Conservation (phyloP, 345 rosid genomes). For the Atalantia buxifolia region DNA sequence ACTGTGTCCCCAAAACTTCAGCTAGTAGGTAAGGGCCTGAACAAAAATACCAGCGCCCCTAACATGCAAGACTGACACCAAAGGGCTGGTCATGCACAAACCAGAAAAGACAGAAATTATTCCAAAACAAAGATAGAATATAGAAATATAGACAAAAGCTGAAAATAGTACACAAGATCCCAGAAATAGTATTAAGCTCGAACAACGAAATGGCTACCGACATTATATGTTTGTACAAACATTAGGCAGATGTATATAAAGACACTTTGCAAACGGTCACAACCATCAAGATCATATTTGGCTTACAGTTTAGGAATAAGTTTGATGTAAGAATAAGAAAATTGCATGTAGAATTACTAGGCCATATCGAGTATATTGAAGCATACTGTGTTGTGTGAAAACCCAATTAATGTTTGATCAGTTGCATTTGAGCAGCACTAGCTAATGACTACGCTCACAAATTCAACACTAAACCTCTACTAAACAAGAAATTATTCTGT, state of each 20-base stretch:
- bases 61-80: not conserved
- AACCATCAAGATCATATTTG: not conserved
- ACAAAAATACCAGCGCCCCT: not conserved
- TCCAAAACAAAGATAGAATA: not conserved
- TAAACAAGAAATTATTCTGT: not conserved
- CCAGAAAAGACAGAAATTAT: not conserved
- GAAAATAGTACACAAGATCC: not conserved
- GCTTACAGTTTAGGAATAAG: not conserved
- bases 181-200: not conserved
- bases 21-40: not conserved
- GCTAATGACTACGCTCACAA: not conserved
- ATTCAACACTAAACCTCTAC: not conserved
- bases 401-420: not conserved
- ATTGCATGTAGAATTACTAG: not conserved
- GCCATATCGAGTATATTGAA: not conserved
- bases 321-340: not conserved
- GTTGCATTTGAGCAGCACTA: not conserved
- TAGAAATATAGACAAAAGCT: not conserved
- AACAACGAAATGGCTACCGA: not conserved
- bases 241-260: not conserved
- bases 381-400: not conserved
- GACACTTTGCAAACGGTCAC: not conserved
- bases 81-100: not conserved
- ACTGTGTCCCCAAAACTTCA: too few relatives aligned
- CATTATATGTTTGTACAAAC: not conserved